phyloP scores from a whole-genome alignment of 805 yeast genomes.

The Saccharomycopsis sp. region DNA sequence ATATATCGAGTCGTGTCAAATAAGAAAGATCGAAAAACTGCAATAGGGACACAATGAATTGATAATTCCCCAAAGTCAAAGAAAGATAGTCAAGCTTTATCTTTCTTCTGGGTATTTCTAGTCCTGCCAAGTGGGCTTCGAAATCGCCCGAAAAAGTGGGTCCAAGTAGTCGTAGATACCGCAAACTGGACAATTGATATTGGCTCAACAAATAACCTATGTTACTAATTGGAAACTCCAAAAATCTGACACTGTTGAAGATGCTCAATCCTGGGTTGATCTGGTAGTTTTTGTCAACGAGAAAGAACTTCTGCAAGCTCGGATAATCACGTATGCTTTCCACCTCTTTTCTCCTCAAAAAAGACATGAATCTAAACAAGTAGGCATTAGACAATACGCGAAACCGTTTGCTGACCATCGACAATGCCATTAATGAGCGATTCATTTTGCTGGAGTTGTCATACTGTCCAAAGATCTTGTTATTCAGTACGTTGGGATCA shows the following conservation, averaged over 20 bases:
- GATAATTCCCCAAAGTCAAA: background rate
- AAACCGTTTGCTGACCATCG: background rate
- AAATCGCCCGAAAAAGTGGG: background rate
- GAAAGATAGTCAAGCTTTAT: background rate
- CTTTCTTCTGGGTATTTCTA: background rate
- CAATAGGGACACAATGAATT: background rate
- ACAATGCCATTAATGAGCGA: background rate
- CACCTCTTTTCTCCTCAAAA: background rate
- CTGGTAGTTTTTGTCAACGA: background rate
- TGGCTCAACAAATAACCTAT: background rate
- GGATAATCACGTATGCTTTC: background rate
- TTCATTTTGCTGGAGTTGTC: background rate
- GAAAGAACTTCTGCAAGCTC: background rate
- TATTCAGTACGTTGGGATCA: background rate
- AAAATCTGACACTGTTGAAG: background rate
- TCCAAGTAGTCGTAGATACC: background rate
- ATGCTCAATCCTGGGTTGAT: background rate
- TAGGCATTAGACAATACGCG: background rate
- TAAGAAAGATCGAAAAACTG: background rate
- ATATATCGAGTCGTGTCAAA: background rate
- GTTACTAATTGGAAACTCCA: background rate
- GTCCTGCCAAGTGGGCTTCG: background rate
- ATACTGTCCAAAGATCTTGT: background rate
- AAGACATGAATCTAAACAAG: background rate
- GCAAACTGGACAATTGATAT: background rate